Base-by-base conservation (phyloP, 495 filamentous ascomycete genomes). In the Daldinia vernicosa region DNA sequence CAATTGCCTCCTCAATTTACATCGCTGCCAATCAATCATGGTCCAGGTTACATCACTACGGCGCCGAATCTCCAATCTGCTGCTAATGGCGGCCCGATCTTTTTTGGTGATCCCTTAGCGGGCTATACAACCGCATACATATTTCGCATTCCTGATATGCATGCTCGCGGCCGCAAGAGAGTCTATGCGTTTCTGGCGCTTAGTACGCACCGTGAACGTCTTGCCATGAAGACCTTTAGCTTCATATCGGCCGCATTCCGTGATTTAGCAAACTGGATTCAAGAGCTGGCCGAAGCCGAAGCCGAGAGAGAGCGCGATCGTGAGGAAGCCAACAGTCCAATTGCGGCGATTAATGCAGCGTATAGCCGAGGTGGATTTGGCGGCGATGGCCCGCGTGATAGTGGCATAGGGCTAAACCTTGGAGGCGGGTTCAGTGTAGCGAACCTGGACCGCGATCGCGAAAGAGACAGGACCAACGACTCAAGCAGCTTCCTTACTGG, bases 91-190 rank as follows among this genome's bases (percentile, higher is more conserved):
- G 94, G 94, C 0, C 92, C 92, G 11, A 85, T 98, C 43, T 93
- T 92, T 72, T 98, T 97, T 69, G 93, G 93, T 26, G 94, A 97
- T 71, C 85, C 90, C 3, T 80, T 86, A 0, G 88, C 90, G 3
- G 95, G 94, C 50, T 96, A 95, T 80, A 97, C 94, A 3, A 95
- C 95, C 11, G 94, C 94, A 63, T 97, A 92, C 78, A 91, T 96
- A 73, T 97, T 98, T 77, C 92, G 93, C 24, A 90, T 97, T 9
- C 89, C 90, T 17, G 94, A 98, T 76, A 86, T 93, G 22, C 90
- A 94, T 80, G 93, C 94, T 17, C 93, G 94, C 37, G 94, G 94
- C 47, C 89, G 92, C 67, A 88, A 91, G 70, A 89, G 94, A 64
- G 90, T 92, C 45, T 98, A 98, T 79, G 93, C 94, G 45, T 85